Evolutionary conservation across 805 yeast species (phyloP).

Genomic region (Kuraishia piskuri): DNA sequence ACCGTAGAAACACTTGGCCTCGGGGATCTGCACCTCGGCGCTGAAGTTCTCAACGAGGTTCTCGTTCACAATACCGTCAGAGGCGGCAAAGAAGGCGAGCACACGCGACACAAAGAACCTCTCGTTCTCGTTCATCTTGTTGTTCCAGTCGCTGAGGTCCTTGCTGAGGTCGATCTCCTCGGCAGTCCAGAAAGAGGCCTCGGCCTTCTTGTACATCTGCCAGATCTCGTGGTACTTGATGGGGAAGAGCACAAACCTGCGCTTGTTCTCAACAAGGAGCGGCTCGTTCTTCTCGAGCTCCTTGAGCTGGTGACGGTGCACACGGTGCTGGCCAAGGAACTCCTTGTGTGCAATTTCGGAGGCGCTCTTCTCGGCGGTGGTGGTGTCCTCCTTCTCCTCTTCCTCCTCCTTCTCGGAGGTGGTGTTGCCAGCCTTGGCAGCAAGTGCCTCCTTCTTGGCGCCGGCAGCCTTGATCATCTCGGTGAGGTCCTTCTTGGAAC

Average conservation of each 20-base stretch:
- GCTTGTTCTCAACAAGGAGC: conserved; percentile 70
- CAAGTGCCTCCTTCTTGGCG: conserved; percentile 24
- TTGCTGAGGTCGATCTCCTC: conserved; percentile 95
- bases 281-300: conserved; percentile 85
- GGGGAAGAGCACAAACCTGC: conserved; percentile 90
- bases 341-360: conserved; percentile 32
- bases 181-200: conserved; percentile 99
- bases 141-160: conserved; percentile 90
- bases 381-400: conserved; percentile 4
- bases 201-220: conserved; percentile 98
- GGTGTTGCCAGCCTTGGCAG: conserved; percentile 17
- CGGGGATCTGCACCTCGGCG: conserved; percentile 95
- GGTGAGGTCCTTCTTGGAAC: conserved; percentile 32
- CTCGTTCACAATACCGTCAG: conserved; percentile 97
- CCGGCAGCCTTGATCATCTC: conserved; percentile 32
- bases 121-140: conserved; percentile 82
- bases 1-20: conserved; percentile 97
- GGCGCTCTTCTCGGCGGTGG: conserved; percentile 7
- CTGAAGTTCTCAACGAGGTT: conserved; percentile 95
- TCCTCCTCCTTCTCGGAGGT: conserved; percentile 7
- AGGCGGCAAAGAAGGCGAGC: conserved; percentile 95
- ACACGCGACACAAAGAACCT: conserved; percentile 88
- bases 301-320: conserved; percentile 67
- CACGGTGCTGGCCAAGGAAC: conserved; percentile 54
- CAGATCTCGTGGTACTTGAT: conserved; percentile 95